Evolutionary conservation across 2,329 filamentous ascomycete genomes (phyloP), one percentile per base, ranked within the genome.

Genomic region (Chaetomium sp.): DNA sequence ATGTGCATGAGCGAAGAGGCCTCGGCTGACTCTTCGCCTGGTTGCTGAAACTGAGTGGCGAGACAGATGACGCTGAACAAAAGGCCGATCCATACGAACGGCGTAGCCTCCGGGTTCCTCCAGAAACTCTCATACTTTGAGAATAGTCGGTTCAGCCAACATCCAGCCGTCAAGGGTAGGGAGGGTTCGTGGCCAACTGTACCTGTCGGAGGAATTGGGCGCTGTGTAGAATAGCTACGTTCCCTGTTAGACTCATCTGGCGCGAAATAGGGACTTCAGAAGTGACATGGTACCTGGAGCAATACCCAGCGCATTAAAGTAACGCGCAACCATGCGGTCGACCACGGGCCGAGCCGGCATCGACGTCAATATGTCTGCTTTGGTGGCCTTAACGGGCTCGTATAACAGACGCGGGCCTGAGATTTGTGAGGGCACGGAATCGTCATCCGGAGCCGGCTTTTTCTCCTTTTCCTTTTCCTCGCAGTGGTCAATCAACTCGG

Each of bases 51-150:
- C 4, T 57, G 56, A 1, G 9, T 10, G 4, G 45, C 29, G 1
- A 59, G 19, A 10, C 42, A 50, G 25, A 59, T 59, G 16, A 59
- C 42, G 45, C 16, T 35, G 29, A 33, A 59, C 19, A 59, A 13
- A 19, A 59, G 57, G 27, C 57, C 57, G 4, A 59, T 35, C 57
- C 57, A 59, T 2, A 25, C 19, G 21, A 59, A n/a, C 1, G 45
- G 27, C 4, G 45, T 27, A 1, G 3, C 19, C 0, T 2, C 13
- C 0, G 57, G 42, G 3, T 21, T 19, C 9, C 33, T 12, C 57
- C 57, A 59, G 13, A 59, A 59, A 12, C 10, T 23, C 19, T 59
- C 45, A 16, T 59, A 59, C 56, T 58, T 23, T 31, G 4, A 45
- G 2, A 4, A 57, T 7, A 42, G 5, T 42, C 16, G 5, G 3